Base-by-base conservation (phyloP, 352 stramenopile genomes). In the Elongisporangium anandrum region DNA sequence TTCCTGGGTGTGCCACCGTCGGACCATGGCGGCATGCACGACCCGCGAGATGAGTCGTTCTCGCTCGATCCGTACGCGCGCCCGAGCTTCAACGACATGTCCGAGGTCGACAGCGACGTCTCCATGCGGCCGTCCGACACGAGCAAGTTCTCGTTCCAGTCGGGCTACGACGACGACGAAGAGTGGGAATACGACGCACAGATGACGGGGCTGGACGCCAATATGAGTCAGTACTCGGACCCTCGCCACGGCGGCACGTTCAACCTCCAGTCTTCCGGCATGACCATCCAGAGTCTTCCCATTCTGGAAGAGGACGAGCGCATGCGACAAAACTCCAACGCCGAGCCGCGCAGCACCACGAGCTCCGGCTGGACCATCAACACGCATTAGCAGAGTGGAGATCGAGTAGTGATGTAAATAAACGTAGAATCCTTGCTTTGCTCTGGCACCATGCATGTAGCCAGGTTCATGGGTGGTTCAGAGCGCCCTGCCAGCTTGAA, bases 81-180 rank as follows among this genome's bases (percentile, higher is more conserved):
- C 45, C 73, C 69, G 48, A 92, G 82, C 64, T 92, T 92, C 73
- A 75, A 81, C 60, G 73, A 76, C 29, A 74, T 90, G 59, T 68
- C 55, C 7, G 75, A 87, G 56, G 61, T 73, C 39, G 57, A 61
- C 51, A 52, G 72, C 20, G 70, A 77, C 50, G 63, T 65, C 60
- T 75, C 69, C 39, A 74, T 79, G 10, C 68, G 69, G 2, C 79
- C 73, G 59, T 89, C 81, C 7, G 81, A 89, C 29, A 69, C 63
- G 22, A 79, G 57, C 68, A 91, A 91, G 61, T 87, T 87, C 51
- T 91, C 81, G 56, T 89, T 91, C 71, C 75, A 87, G 60, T 88
- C 81, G 12, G 79, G 71, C 23, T 91, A 86, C 63, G 79, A 88
- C 57, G 75, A 89, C 59, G 77, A 88, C 39, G 69, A 72, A 10